Percentiles rank a stretch among this genome's conserved stretches.
phyloP scores from a whole-genome alignment of 2,329 filamentous ascomycete species.

The Diaporthe sp. region DNA sequence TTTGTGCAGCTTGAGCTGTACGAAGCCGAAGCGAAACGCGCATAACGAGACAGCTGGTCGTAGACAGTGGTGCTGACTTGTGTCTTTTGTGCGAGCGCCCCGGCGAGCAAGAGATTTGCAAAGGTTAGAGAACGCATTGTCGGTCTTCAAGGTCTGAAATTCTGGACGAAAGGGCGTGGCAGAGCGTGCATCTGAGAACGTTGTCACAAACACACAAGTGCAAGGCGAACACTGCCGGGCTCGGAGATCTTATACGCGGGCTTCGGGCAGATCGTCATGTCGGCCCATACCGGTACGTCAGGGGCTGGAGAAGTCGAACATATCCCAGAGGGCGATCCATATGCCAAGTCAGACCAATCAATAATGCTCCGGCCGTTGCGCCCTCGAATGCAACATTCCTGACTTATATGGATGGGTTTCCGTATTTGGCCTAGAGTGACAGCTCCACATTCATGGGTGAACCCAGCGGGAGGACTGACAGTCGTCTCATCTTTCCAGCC shows the following conservation, averaged over 20 bases:
- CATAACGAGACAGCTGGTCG: slow-evolving; percentile 33
- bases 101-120: neutral
- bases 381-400: neutral
- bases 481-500: slow-evolving; percentile 17
- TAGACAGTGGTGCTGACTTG: slow-evolving; percentile 2
- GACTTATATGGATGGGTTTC: slow-evolving; percentile 21
- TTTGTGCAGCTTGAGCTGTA: slow-evolving; percentile 31
- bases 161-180: too few species aligned
- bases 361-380: slow-evolving; percentile 20
- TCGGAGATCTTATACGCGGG: slow-evolving; percentile 2
- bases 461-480: neutral
- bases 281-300: neutral
- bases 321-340: neutral
- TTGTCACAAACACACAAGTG: neutral
- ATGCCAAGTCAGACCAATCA: slow-evolving; percentile 11
- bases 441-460: slow-evolving; percentile 22
- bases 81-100: neutral
- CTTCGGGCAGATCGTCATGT: neutral
- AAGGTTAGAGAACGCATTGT: slow-evolving; percentile 2
- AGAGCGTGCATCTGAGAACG: neutral
- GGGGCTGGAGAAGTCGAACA: neutral
- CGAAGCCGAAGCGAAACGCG: slow-evolving; percentile 28
- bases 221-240: neutral
- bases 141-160: neutral
- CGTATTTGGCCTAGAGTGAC: slow-evolving; percentile 20